Base-by-base conservation (phyloP, 129 eudicot genomes). In the Arctium minus region DNA sequence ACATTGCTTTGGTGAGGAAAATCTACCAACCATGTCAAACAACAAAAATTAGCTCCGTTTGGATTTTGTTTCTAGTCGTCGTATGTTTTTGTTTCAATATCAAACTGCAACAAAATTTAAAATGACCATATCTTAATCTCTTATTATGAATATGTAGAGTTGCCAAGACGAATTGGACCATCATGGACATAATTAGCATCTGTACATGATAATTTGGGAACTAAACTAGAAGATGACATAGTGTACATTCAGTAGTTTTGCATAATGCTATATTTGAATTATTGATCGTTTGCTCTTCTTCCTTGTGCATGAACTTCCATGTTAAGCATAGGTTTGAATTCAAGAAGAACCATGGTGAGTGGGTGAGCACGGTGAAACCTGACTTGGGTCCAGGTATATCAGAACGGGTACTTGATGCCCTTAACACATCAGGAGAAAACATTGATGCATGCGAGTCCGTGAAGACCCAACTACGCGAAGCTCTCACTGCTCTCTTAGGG, bases 281-380 rank as follows among this genome's bases (percentile, higher is more conserved):
- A 50, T 3, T 15, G 17, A 72, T 27, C 12, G 67, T 2, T 46
- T 29, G 9, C 6, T 38, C 42, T 8, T 70, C 27, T 74, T 77
- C 17, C 69, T 79, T 44, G 42, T 78, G 64, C 62, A 53, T 77
- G 75, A 22, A 22, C 27, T 22, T 22, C 27, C 27, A 22, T 22
- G 27, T 22, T 22, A 22, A 22, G 27, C 79, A 17, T 70, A 95
- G 98, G 89, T 86, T 84, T 85, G 97, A 95, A 75, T 93, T 95
- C 86, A 95, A 95, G 90, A 91, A 85, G 80, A 95, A 95, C 89
- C 98, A 92, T 70, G 92, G 92, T 48, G 93, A 95, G 82, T 95
- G 98, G 98, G 88, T 92, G 69, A 86, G 76, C 36, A 80, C 87
- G 15, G 97, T 88, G 12, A 89, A 95, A 73, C 98, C 98, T 27